Percentiles rank a stretch among this genome's conserved stretches.
phyloP scores from a whole-genome alignment of 768 basidiomycete genomes.

The Butyriboletus loyo region DNA sequence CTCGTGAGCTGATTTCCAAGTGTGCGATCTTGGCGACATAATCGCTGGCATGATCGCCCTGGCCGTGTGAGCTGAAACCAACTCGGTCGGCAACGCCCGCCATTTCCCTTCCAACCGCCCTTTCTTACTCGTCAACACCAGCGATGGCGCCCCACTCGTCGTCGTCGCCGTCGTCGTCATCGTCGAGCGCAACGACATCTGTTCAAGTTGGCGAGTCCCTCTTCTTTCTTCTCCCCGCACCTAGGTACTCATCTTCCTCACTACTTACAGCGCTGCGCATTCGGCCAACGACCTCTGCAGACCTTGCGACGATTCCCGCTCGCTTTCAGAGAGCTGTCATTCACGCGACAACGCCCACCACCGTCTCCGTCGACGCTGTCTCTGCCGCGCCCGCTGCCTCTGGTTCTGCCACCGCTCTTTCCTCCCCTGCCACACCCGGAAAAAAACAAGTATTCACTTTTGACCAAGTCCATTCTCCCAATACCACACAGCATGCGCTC shows the following conservation, averaged over 20 bases:
- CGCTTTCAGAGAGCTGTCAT: slow-evolving; percentile 92
- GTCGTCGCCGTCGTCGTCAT: slow-evolving; percentile 63
- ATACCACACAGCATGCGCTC: slow-evolving; percentile 79
- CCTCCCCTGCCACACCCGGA: slow-evolving; percentile 46
- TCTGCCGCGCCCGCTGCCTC: slow-evolving; percentile 48
- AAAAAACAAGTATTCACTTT: slow-evolving; percentile 90
- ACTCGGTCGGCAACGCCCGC: slow-evolving; percentile 29
- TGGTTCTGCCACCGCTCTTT: slow-evolving; percentile 47
- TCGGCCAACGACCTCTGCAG: slow-evolving; percentile 81
- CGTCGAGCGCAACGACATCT: slow-evolving; percentile 67
- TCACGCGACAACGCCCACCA: slow-evolving; percentile 67
- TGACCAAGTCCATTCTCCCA: slow-evolving; percentile 90
- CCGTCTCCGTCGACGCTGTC: slow-evolving; percentile 80
- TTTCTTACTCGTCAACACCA: slow-evolving; percentile 19
- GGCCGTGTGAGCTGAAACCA: slow-evolving; percentile 26
- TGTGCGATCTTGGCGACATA: slow-evolving; percentile 3
- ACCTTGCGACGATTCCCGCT: slow-evolving; percentile 81
- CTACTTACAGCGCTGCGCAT: slow-evolving; percentile 75
- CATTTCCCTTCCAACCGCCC: slow-evolving; percentile 25
- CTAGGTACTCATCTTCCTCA: slow-evolving; percentile 3
- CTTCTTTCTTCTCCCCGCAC: not conserved
- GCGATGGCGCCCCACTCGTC: slow-evolving; percentile 71
- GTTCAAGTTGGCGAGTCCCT: slow-evolving; percentile 87
- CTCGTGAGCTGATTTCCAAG: not conserved
- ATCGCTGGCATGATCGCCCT: not conserved